phyloP scores from a whole-genome alignment of 1,139 yeast genomes.

The Spathaspora sp. region DNA sequence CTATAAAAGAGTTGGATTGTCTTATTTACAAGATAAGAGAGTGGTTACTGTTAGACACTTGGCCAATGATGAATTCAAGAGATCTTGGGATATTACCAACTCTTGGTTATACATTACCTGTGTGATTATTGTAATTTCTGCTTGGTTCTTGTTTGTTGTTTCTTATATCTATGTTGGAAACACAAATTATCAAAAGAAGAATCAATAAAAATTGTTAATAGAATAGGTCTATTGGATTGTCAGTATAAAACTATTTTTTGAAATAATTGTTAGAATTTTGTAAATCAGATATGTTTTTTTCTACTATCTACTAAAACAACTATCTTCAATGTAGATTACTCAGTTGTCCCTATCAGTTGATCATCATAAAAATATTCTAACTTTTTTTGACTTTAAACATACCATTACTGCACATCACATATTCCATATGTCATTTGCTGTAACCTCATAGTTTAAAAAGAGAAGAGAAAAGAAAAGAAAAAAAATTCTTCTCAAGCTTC shows the following conservation, averaged over 20 bases:
- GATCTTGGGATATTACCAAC: conserved; percentile 91
- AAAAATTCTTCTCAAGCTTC: background rate
- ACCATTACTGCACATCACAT: background rate
- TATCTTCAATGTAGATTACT: conserved; percentile 21
- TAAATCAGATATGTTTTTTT: conserved; percentile 14
- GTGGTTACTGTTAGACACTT: conserved; percentile 88
- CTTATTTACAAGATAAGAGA: conserved; percentile 62
- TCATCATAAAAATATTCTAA: conserved; percentile 12
- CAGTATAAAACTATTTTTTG: background rate
- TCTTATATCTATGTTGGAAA: conserved; percentile 56
- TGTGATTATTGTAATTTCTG: conserved; percentile 63
- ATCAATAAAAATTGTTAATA: conserved; percentile 10
- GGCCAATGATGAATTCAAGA: conserved; percentile 92
- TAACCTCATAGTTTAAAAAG: background rate
- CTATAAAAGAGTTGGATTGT: conserved; percentile 78
- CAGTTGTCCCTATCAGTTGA: conserved; percentile 42
- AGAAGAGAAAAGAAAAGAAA: background rate
- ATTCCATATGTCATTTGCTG: background rate
- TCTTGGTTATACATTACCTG: conserved; percentile 88
- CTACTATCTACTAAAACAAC: conserved; percentile 18
- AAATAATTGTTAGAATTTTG: background rate
- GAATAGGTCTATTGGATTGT: background rate
- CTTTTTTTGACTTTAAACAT: background rate
- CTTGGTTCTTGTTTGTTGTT: conserved; percentile 75
- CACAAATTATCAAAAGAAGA: conserved; percentile 30